phyloP scores from a whole-genome alignment of 805 yeast genomes.

The Starmera caribaea region DNA sequence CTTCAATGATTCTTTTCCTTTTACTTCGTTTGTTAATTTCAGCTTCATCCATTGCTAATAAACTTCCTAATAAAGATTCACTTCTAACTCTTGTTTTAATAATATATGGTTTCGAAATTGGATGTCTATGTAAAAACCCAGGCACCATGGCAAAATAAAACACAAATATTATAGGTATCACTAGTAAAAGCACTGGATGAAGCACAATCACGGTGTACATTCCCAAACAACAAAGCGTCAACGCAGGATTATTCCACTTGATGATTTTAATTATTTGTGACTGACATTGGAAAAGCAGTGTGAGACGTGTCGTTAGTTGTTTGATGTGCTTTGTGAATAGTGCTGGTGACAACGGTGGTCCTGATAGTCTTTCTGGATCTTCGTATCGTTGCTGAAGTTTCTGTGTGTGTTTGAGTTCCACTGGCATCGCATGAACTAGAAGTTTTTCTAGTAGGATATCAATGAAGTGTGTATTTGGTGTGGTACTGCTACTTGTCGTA shows the following conservation, averaged over 20 bases:
- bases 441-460: slow-evolving; percentile 43
- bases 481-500: too few relatives aligned
- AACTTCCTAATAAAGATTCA: slow-evolving; percentile 34
- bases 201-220: slow-evolving; percentile 58
- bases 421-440: slow-evolving; percentile 33
- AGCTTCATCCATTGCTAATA: too few relatives aligned
- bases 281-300: too few relatives aligned
- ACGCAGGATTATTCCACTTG: slow-evolving; percentile 69
- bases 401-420: slow-evolving; percentile 7
- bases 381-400: slow-evolving; percentile 28
- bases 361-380: slow-evolving; percentile 23
- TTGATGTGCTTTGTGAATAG: too few relatives aligned
- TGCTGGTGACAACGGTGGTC: too few relatives aligned
- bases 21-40: slow-evolving; percentile 11
- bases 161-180: slow-evolving; percentile 51
- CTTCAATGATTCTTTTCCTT: slow-evolving; percentile 2
- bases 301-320: too few relatives aligned
- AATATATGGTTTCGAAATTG: slow-evolving; percentile 36
- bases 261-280: slow-evolving; percentile 36
- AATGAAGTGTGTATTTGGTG: slow-evolving; percentile 32
- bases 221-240: slow-evolving; percentile 51
- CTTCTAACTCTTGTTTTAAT: slow-evolving; percentile 40
- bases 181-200: slow-evolving; percentile 59
- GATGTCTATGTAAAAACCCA: slow-evolving; percentile 61
- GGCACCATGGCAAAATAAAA: slow-evolving; percentile 57